Conservation (phyloP, 2,329 filamentous ascomycete genomes). For the Talaromyces sp. region DNA sequence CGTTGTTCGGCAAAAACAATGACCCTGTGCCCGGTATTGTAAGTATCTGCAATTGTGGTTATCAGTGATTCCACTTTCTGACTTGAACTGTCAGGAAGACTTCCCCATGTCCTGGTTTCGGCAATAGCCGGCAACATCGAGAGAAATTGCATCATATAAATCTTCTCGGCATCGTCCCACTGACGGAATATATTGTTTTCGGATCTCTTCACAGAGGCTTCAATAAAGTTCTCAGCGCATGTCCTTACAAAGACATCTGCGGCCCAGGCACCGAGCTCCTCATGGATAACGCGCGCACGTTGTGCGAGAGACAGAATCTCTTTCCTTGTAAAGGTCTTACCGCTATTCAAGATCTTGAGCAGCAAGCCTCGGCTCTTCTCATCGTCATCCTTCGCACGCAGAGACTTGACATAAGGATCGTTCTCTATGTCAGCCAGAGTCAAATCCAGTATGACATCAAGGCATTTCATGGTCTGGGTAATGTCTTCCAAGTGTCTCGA, state of each 20-base stretch:
- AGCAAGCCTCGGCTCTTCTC: slow-evolving; percentile 24
- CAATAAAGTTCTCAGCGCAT: slow-evolving; percentile 42
- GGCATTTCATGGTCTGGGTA: slow-evolving; percentile 39
- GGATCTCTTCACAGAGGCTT: slow-evolving; percentile 25
- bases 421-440: slow-evolving; percentile 51
- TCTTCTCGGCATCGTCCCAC: slow-evolving; percentile 52
- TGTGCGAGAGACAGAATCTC: slow-evolving; percentile 56
- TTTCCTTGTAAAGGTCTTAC: slow-evolving; percentile 43
- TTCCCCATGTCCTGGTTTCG: slow-evolving; percentile 19
- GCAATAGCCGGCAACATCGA: slow-evolving; percentile 21
- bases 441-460: slow-evolving; percentile 41
- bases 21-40: slow-evolving; percentile 48
- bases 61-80: slow-evolving; percentile 59
- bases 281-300: slow-evolving; percentile 50
- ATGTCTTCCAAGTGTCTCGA: slow-evolving; percentile 4
- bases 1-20: slow-evolving; percentile 68
- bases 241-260: slow-evolving; percentile 62
- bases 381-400: slow-evolving; percentile 44
- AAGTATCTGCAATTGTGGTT: slow-evolving; percentile 46
- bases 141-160: slow-evolving; percentile 51
- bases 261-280: slow-evolving; percentile 65
- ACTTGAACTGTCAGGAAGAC: slow-evolving; percentile 42
- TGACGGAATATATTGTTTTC: slow-evolving; percentile 33
- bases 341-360: slow-evolving; percentile 26
- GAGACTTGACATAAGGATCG: slow-evolving; percentile 58